Conservation (phyloP, 805 yeast genomes). For the Candida coleopterorum region DNA sequence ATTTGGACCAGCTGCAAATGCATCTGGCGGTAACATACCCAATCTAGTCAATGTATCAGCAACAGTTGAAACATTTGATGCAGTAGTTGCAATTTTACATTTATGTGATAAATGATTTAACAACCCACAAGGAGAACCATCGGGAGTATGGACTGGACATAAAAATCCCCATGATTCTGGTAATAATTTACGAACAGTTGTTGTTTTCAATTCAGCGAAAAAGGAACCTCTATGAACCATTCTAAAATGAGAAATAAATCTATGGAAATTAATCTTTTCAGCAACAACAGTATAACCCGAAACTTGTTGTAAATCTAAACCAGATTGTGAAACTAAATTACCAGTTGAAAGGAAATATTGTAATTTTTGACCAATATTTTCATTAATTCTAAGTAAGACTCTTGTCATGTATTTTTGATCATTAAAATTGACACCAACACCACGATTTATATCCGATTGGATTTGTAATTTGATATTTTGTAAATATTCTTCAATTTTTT, state of each 20-base stretch:
- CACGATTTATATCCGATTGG: conserved; percentile 75
- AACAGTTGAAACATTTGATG: conserved; percentile 68
- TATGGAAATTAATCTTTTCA: conserved; percentile 94
- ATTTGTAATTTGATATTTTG: conserved; percentile 68
- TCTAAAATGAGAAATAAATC: conserved; percentile 97
- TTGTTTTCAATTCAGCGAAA: conserved; percentile 96
- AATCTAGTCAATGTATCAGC: conserved; percentile 61
- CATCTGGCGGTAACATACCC: conserved; percentile 78
- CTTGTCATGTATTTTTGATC: conserved; percentile 81
- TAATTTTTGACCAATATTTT: conserved; percentile 89
- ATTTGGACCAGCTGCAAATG: conserved; percentile 83
- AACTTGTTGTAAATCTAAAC: conserved; percentile 95
- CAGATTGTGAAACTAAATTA: conserved; percentile 93
- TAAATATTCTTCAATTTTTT: conserved; percentile 91
- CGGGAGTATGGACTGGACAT: conserved; percentile 99
- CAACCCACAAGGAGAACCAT: conserved; percentile 99
- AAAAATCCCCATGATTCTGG: conserved; percentile 99
- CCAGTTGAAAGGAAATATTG: conserved; percentile 96
- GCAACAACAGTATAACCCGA: conserved; percentile 98
- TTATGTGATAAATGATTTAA: conserved; percentile 95
- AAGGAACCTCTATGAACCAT: conserved; percentile 99
- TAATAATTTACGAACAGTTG: conserved; percentile 90
- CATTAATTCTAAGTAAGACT: conserved; percentile 75
- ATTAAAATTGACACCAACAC: conserved; percentile 72
- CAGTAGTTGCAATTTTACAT: conserved; percentile 78